Evolutionary conservation across 805 yeast species (phyloP), one percentile per base, ranked within the genome.

Genomic region (Ogataea nakhonphanomensis): DNA sequence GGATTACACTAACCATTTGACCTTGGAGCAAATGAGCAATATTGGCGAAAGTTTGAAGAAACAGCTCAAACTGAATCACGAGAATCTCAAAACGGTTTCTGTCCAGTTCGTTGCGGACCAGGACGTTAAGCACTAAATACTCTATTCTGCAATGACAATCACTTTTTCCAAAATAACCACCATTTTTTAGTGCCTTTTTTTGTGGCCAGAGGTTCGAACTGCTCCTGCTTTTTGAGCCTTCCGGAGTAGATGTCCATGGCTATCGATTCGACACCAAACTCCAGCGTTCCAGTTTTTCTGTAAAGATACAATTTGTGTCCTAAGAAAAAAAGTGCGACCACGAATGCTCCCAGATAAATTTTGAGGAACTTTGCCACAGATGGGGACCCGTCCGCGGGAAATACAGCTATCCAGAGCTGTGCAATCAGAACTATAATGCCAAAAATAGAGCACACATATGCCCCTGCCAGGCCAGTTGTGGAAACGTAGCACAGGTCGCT

Each of bases 401-500:
- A 68, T 20, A 71, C 46, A 0, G 78, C 72, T 23, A 73, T 58
- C 76, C 76, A 73, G 44, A 72, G 62, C 58, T 74, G 78, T 8
- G 71, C 66, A 29, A 59, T 54, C 9, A 74, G 54, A 41, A 73
- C 66, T 11, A 66, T 35, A 8, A 64, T 30, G 35, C 67, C 57
- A 28, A 72, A 49, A 5, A 56, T 36, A 10, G 59, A 44, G n/a
- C 73, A 72, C 43, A 57, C 59, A 48, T 59, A 50, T 5, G 76
- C 69, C 22, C 78, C 78, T 25, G 44, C 44, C 13, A 68, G 29
- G 1, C 78, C 78, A 13, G 67, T 61, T 40, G 64, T 70, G 7
- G 78, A 62, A 30, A 55, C 55, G 47, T 58, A 73, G 11, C 71
- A 61, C 34, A 74, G 50, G 48, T 73, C 76, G 24, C 58, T 58